A percentile compares a stretch with the other conserved stretches of the same genome.
These are phyloP conservation scores for Ettlia oleoabundans DNA, from an alignment of 139 green algal species.

Conservation along the genomic window DNA sequence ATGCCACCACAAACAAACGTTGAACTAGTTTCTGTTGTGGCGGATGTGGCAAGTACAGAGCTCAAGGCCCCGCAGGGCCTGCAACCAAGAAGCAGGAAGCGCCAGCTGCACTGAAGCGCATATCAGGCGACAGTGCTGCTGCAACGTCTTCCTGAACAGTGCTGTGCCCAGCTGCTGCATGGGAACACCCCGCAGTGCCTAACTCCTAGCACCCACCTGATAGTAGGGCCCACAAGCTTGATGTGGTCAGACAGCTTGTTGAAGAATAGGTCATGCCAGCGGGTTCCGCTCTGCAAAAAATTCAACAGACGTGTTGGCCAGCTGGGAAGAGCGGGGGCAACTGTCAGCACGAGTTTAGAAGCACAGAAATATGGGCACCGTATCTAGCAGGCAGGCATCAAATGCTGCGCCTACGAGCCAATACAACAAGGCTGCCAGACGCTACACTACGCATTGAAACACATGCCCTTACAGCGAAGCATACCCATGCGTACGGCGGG, in stretches of 20 bases:
- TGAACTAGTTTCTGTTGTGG: neutral
- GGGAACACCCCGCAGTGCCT: no score
- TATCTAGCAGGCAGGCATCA: no score
- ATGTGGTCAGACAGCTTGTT: slow-evolving; percentile 53
- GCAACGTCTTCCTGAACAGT: no score
- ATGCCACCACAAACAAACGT: neutral
- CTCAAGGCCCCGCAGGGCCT: no score
- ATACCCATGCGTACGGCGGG: slow-evolving; percentile 64
- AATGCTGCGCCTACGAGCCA: no score
- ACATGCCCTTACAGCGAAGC: neutral
- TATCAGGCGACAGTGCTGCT: neutral
- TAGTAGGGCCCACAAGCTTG: slow-evolving; percentile 76
- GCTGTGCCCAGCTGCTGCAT: no score
- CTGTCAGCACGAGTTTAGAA: no score
- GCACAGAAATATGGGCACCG: no score
- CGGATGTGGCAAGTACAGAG: no score
- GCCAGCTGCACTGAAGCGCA: neutral
- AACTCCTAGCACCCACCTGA: slow-evolving; percentile 42
- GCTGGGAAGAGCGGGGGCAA: no score
- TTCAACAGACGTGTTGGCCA: neutral
- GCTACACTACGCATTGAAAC: no score
- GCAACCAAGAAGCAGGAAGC: neutral
- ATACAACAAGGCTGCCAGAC: no score
- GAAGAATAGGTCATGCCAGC: slow-evolving; percentile 70
- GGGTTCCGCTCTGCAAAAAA: slow-evolving; percentile 48